Conservation (phyloP, 495 filamentous ascomycete species). For the Penicillium samsonianum region DNA sequence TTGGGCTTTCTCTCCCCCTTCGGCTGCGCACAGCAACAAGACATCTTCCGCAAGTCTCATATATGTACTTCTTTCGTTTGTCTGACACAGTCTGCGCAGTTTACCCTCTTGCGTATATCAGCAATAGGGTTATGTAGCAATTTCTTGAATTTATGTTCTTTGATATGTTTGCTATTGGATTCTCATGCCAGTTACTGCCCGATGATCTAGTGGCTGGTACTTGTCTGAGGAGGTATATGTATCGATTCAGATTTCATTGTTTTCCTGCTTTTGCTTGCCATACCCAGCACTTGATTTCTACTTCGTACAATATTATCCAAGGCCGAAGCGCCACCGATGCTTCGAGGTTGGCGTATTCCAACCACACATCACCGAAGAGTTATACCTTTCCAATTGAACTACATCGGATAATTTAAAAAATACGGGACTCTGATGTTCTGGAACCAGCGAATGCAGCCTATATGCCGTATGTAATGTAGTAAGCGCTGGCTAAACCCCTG, state of each 20-base stretch:
- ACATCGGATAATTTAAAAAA: not conserved
- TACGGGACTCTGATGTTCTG: not conserved
- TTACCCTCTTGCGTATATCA: constrained; percentile 4
- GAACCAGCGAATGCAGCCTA: not conserved
- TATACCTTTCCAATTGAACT: not conserved
- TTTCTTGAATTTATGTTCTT: constrained; percentile 1
- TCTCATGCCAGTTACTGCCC: too few relatives aligned
- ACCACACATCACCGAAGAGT: not conserved
- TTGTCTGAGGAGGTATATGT: not conserved
- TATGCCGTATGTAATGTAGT: not conserved
- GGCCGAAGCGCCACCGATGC: too few relatives aligned
- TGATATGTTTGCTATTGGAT: not conserved
- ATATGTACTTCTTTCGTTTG: constrained; percentile 7
- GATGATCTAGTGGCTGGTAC: too few relatives aligned
- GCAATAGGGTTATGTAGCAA: constrained; percentile 1
- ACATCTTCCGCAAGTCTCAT: not conserved
- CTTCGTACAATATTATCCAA: too few relatives aligned
- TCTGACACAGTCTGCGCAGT: constrained; percentile 1
- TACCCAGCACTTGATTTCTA: too few relatives aligned
- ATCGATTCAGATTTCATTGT: not conserved
- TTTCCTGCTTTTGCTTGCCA: too few relatives aligned
- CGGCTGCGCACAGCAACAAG: constrained; percentile 2
- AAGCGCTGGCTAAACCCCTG: not conserved
- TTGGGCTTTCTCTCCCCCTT: constrained; percentile 9
- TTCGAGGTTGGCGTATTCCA: too few relatives aligned